phyloP scores from a whole-genome alignment of 2,329 filamentous ascomycete genomes.

The Alternaria sp. region DNA sequence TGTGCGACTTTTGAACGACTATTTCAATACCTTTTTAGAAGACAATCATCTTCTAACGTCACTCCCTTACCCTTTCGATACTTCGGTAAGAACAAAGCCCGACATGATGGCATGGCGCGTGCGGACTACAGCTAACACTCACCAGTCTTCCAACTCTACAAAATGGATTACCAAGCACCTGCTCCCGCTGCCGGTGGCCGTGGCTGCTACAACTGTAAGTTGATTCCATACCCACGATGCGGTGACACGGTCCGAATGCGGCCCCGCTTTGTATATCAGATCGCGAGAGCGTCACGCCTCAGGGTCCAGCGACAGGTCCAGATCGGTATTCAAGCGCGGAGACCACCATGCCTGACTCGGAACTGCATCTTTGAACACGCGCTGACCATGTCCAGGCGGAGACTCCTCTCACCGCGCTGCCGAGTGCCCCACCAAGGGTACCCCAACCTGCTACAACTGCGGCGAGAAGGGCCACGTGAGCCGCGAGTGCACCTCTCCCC shows the following conservation, averaged over 20 bases:
- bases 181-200: conserved; percentile 45
- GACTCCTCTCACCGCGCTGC: conserved; percentile 58
- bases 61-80: conserved; percentile 25
- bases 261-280: conserved; percentile 3
- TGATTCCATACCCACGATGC: background rate
- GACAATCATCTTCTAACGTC: conserved; percentile 25
- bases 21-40: conserved; percentile 13
- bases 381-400: conserved; percentile 50
- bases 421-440: conserved; percentile 59
- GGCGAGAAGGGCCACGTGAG: conserved; percentile 60
- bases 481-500: conserved; percentile 88
- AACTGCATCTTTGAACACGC: background rate
- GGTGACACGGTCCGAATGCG: background rate
- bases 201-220: conserved; percentile 54
- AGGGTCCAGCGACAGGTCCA: background rate
- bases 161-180: conserved; percentile 49
- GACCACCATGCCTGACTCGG: background rate
- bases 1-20: conserved; percentile 11
- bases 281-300: background rate
- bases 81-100: conserved; percentile 29
- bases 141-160: conserved; percentile 28
- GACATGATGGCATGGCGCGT: conserved; percentile 11
- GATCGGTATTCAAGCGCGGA: background rate
- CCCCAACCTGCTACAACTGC: conserved; percentile 57
- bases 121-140: conserved; percentile 22